Evolutionary conservation across 176 grass and related monocot species (phyloP).

Genomic region (Aegilops longissima): DNA sequence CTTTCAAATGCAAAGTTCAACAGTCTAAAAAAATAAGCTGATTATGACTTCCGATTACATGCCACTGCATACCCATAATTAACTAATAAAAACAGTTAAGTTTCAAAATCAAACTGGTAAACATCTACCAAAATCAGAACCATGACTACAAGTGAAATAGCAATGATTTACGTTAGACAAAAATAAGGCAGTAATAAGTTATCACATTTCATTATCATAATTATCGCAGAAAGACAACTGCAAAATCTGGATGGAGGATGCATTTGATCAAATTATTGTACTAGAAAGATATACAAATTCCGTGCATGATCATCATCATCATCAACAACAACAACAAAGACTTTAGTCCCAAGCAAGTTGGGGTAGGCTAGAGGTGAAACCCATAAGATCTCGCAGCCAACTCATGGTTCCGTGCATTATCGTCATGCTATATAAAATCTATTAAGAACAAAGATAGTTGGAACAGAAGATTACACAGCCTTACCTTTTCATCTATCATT

Average conservation of each 20-base stretch:
- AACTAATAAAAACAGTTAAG: neutral
- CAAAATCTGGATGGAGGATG: slow-evolving; percentile 8
- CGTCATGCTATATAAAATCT: neutral
- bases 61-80: neutral
- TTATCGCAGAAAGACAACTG: neutral
- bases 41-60: neutral
- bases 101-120: slow-evolving; percentile 4
- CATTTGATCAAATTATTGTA: slow-evolving; percentile 4
- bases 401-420: neutral
- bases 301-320: neutral
- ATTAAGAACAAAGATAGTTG: slow-evolving; percentile 26
- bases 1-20: slow-evolving; percentile 17
- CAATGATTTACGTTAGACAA: neutral
- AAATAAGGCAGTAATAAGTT: neutral
- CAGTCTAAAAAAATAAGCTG: slow-evolving; percentile 10
- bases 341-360: no score
- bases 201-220: slow-evolving; percentile 13
- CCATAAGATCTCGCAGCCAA: no score
- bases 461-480: neutral
- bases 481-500: slow-evolving; percentile 98
- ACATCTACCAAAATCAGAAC: slow-evolving; percentile 4
- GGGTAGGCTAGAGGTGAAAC: no score
- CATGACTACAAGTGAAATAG: neutral
- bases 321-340: no score
- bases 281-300: slow-evolving; percentile 14